Evolutionary conservation across 1,139 yeast species (phyloP), one percentile per base, ranked within the genome.

Genomic region (Saccharomyces hybrid): DNA sequence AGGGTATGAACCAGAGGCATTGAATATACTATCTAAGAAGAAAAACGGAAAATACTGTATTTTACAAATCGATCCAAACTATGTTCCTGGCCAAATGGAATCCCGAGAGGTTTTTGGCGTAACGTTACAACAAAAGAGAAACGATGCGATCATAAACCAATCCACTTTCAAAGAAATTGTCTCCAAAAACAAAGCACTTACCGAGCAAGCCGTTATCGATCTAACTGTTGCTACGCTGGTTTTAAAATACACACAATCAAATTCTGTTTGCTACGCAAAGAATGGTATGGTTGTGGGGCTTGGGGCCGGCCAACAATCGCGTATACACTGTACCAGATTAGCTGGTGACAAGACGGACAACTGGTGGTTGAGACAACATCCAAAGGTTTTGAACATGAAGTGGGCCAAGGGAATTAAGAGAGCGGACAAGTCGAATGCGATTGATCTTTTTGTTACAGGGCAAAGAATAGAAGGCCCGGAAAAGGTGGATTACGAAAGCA

Each of bases 361-460:
- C 81, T 93, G 98, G 98, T 93, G 99, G 99, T 81, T 93, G 70
- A 87, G 99, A 79, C 98, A 93, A 75, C 98, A 93, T 74, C 98
- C 98, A 65, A 83, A 79, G 71, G 99, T 93, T 23, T 77, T 93
- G 57, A 95, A 78, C 26, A 86, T 93, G 82, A 82, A 91, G 77
- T 93, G 98, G 97, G 96, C 96, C 62, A 88, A 89, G 78, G 98
- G 98, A 69, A 88, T 88, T 66, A 93, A 93, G 82, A 88, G 97
- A 77, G 98, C 99, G 62, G 99, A 93, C 73, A 93, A 93, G 82
- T 87, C 97, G 57, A 93, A 93, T 71, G 99, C 97, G 56, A 93
- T 93, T 73, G 99, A 93, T 73, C 80, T 95, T 72, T 93, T 71
- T 70, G 98, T 93, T 51, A 84, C 96, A 42, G 83, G 84, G 63